A percentile compares a stretch with the other conserved stretches of the same genome.
Evolutionary conservation across 2,329 filamentous ascomycete genomes (phyloP).

Genomic region (Colletotrichum endophyticum): DNA sequence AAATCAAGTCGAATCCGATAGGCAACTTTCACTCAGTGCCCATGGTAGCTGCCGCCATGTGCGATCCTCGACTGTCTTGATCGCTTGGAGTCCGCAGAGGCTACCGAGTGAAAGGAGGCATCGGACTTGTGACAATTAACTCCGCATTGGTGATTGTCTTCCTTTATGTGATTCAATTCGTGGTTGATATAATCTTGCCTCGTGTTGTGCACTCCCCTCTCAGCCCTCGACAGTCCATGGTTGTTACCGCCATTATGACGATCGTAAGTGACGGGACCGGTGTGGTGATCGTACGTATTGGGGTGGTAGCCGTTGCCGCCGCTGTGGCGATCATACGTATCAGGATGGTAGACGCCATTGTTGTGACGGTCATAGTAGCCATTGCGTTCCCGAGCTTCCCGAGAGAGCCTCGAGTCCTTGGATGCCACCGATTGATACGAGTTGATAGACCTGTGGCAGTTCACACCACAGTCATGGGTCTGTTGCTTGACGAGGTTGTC

Average conservation of each 20-base stretch:
- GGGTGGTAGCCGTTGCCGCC: neutral
- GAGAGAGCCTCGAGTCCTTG: neutral
- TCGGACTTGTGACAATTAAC: fast-evolving
- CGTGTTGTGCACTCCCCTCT: too few species aligned
- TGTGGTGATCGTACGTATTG: neutral
- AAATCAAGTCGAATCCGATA: fast-evolving
- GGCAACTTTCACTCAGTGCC: neutral
- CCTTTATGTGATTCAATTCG: too few species aligned
- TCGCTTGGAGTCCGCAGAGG: too few species aligned
- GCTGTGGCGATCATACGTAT: neutral
- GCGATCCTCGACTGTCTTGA: too few species aligned
- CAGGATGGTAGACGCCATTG: neutral
- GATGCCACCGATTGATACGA: neutral
- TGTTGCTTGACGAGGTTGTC: neutral
- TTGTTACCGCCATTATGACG: neutral
- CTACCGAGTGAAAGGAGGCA: too few species aligned
- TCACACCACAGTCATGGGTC: neutral
- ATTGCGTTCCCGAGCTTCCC: neutral
- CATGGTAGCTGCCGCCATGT: neutral
- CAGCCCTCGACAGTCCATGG: too few species aligned
- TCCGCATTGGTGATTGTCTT: too few species aligned
- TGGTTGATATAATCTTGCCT: too few species aligned
- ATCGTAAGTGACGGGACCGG: neutral
- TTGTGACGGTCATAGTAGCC: neutral
- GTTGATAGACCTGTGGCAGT: neutral